These are phyloP conservation scores for Daldinia bambusicola DNA, from an alignment of 495 filamentous ascomycete species.

Conservation along the genomic window DNA sequence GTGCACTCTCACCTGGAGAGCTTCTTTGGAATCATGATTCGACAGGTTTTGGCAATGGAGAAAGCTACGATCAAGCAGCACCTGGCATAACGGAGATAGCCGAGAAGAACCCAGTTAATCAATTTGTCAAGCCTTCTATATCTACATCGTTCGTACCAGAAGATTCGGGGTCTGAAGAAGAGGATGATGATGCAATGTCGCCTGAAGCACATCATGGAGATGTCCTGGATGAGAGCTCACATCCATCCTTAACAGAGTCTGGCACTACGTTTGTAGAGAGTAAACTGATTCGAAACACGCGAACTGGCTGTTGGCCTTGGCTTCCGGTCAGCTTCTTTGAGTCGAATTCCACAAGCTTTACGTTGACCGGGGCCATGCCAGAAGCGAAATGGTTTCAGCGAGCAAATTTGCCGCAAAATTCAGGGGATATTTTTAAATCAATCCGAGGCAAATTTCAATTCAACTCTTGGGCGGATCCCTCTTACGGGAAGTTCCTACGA, in stretches of 20 bases:
- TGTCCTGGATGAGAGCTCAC: conserved; percentile 17
- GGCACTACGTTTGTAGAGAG: conserved; percentile 14
- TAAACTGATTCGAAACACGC: conserved; percentile 22
- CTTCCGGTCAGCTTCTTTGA: conserved; percentile 45
- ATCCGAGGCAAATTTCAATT: conserved; percentile 30
- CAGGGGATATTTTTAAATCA: conserved; percentile 49
- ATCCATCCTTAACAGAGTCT: background rate
- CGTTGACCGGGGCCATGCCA: conserved; percentile 49
- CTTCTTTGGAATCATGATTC: conserved; percentile 1
- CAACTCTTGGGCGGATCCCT: conserved; percentile 50
- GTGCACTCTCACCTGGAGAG: background rate
- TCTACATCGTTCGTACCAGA: conserved; percentile 33
- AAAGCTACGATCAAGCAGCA: background rate
- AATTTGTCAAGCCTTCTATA: conserved; percentile 28
- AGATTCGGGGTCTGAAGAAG: conserved; percentile 33
- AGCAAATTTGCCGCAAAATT: conserved; percentile 49
- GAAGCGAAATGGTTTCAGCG: conserved; percentile 41
- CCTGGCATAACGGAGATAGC: background rate
- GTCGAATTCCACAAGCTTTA: conserved; percentile 46
- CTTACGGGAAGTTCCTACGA: conserved; percentile 52
- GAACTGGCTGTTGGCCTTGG: conserved; percentile 40
- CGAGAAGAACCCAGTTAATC: conserved; percentile 1
- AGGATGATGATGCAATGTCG: conserved; percentile 22
- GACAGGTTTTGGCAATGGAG: background rate
- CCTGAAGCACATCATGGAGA: conserved; percentile 5